A percentile compares a stretch with the other conserved stretches of the same genome.
Evolutionary conservation across 768 basidiomycete species (phyloP).

Genomic region (Lentinus tigrinus): DNA sequence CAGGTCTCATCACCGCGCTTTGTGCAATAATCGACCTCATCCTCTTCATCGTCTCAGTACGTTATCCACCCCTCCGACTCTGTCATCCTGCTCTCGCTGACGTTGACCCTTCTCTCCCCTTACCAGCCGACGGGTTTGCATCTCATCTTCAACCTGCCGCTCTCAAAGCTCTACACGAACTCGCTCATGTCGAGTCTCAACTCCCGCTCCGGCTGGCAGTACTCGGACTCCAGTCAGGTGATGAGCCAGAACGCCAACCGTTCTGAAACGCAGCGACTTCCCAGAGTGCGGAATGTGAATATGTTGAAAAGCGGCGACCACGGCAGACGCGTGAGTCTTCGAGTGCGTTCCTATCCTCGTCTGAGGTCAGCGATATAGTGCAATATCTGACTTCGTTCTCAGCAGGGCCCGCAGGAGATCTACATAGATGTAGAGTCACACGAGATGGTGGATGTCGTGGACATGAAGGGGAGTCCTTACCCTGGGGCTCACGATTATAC

Average conservation of each 20-base stretch:
- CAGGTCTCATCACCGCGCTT: constrained; percentile 35
- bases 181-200: constrained; percentile 41
- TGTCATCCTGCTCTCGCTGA: no score
- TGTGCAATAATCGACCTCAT: constrained; percentile 28
- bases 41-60: constrained; percentile 31
- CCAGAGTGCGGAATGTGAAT: neutral
- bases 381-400: no score
- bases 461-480: neutral
- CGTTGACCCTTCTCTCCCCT: neutral
- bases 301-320: constrained; percentile 4
- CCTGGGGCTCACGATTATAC: neutral
- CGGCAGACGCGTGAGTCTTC: neutral
- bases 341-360: neutral
- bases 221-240: constrained; percentile 8
- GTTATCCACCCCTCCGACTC: neutral
- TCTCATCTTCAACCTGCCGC: constrained; percentile 35
- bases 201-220: constrained; percentile 34
- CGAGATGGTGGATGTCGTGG: constrained; percentile 29
- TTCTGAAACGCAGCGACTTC: neutral
- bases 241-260: neutral
- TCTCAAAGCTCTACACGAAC: constrained; percentile 39
- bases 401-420: constrained; percentile 16
- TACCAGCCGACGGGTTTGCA: constrained; percentile 26
- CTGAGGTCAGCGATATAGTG: no score
- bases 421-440: constrained; percentile 34